Conservation (phyloP, 129 eudicot species). For the Oenanthe sinensis region DNA sequence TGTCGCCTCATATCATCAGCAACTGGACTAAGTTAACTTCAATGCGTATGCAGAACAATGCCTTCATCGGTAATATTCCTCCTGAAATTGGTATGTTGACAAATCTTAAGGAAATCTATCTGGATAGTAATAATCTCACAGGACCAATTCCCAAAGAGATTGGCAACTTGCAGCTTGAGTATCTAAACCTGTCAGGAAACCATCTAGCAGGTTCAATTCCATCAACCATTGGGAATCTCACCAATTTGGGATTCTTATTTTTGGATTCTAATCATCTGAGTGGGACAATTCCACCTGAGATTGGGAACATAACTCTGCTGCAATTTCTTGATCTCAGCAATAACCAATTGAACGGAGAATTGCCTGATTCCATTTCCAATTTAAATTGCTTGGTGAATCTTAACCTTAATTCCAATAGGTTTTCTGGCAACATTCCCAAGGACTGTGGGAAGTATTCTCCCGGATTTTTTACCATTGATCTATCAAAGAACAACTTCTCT, state of each 20-base stretch:
- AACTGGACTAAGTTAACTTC: too few relatives aligned
- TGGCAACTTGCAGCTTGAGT: too few relatives aligned
- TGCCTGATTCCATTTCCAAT: too few relatives aligned
- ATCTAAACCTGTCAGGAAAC: too few relatives aligned
- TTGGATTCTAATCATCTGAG: conserved; percentile 14
- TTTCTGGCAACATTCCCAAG: neutral
- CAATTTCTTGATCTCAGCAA: too few relatives aligned
- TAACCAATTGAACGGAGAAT: too few relatives aligned
- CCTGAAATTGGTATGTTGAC: conserved; percentile 46
- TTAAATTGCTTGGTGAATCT: too few relatives aligned
- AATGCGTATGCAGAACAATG: too few relatives aligned
- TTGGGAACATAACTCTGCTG: neutral
- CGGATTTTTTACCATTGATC: conserved; percentile 32
- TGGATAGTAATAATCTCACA: conserved; percentile 41
- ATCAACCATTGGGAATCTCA: neutral
- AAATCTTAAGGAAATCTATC: conserved; percentile 37
- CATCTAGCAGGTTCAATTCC: conserved; percentile 56
- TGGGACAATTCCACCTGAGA: too few relatives aligned
- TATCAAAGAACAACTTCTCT: conserved; percentile 36
- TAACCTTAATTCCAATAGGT: too few relatives aligned
- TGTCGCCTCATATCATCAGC: conserved; percentile 33
- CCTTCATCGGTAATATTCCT: conserved; percentile 46
- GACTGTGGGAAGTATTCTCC: conserved; percentile 26
- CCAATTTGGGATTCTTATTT: conserved; percentile 22
- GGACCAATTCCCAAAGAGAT: conserved; percentile 54